A percentile compares a stretch with the other conserved stretches of the same genome.
Conservation (phyloP, 2,329 filamentous ascomycete genomes). For the Achaetomium macrosporum region DNA sequence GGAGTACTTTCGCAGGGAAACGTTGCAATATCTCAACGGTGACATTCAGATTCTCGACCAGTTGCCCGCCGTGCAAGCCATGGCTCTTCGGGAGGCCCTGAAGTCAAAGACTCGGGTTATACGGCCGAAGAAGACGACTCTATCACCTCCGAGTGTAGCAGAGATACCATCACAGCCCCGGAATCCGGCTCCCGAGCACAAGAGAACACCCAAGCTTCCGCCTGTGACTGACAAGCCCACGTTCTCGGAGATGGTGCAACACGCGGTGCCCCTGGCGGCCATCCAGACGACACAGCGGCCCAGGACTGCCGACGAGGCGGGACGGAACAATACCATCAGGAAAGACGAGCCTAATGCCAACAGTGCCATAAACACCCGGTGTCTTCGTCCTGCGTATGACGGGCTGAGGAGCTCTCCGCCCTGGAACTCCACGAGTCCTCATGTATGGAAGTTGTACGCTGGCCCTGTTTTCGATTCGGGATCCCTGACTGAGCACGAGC, state of each 20-base stretch:
- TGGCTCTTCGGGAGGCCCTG: conserved; percentile 1
- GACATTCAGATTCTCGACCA: not conserved
- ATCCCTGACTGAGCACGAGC: not conserved
- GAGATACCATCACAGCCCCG: not conserved
- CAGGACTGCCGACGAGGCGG: not conserved
- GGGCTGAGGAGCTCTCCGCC: conserved; percentile 8
- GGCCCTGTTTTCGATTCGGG: not conserved
- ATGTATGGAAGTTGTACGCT: conserved; percentile 1
- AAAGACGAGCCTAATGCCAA: no score
- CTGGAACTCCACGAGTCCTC: not conserved
- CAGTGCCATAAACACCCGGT: not conserved
- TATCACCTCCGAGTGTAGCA: not conserved
- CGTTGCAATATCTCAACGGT: conserved; percentile 4
- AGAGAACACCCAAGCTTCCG: not conserved
- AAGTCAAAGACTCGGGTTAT: not conserved
- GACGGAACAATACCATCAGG: no score
- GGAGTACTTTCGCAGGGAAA: conserved; percentile 7
- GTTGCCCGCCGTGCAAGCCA: not conserved
- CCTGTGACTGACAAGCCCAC: not conserved
- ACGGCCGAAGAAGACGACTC: not conserved
- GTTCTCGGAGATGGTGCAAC: not conserved
- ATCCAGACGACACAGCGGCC: not conserved
- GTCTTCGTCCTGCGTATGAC: not conserved
- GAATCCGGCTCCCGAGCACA: not conserved
- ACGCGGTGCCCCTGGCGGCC: not conserved